Percentiles rank a stretch among this genome's conserved stretches.
phyloP scores from a whole-genome alignment of 2,329 filamentous ascomycete genomes.

The Leptographium lundbergii region DNA sequence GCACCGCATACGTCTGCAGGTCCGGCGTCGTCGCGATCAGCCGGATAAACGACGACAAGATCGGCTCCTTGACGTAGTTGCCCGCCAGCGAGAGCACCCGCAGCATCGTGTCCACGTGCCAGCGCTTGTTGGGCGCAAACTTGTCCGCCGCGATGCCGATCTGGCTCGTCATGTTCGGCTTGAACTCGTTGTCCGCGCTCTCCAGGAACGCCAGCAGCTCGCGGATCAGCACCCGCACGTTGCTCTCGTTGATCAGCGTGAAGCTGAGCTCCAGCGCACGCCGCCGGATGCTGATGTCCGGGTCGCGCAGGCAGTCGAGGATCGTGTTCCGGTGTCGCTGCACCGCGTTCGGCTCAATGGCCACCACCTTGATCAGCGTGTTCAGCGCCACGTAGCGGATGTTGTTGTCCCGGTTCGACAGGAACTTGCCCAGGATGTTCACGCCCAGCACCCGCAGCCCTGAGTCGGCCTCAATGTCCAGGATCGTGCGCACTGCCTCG shows the following conservation, averaged over 20 bases:
- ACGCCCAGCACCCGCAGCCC: conserved; percentile 88
- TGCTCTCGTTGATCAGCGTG: conserved; percentile 92
- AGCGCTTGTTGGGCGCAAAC: conserved; percentile 92
- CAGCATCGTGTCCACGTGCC: conserved; percentile 97
- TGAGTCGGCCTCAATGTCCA: conserved; percentile 96
- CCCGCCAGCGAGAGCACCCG: conserved; percentile 86
- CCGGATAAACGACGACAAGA: conserved; percentile 89
- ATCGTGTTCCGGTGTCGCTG: conserved; percentile 97
- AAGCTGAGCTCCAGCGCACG: conserved; percentile 96
- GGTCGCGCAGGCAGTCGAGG: conserved; percentile 86
- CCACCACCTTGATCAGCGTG: conserved; percentile 94
- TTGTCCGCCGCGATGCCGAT: conserved; percentile 95
- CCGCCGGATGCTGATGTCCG: conserved; percentile 93
- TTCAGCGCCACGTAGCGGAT: conserved; percentile 97
- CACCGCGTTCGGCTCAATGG: conserved; percentile 93
- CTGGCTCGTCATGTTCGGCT: conserved; percentile 94
- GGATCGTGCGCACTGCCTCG: conserved; percentile 90
- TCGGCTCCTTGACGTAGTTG: conserved; percentile 96
- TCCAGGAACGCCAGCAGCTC: conserved; percentile 92
- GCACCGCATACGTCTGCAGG: conserved; percentile 88
- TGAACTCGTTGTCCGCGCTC: conserved; percentile 96
- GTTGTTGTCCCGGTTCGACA: conserved; percentile 98
- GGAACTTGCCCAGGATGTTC: conserved; percentile 91
- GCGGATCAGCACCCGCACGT: conserved; percentile 84
- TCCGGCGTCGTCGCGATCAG: conserved; percentile 91